Evolutionary conservation across 176 grass and related monocot species (phyloP).

Genomic region (Lolium multiflorum): DNA sequence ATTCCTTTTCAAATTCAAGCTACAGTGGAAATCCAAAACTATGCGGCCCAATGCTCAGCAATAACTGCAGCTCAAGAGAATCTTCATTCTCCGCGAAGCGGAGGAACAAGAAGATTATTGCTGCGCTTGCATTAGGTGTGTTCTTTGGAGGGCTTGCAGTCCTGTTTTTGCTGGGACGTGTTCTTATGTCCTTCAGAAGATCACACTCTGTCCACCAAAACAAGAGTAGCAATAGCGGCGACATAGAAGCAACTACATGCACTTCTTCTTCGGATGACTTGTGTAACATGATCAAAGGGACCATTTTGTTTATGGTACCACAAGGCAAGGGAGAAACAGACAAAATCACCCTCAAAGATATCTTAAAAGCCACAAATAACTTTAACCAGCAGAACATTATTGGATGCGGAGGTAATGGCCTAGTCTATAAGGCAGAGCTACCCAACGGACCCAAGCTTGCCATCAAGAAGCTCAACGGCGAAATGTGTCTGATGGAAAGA

Average conservation of each 20-base stretch:
- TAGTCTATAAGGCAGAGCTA: conserved; percentile 83
- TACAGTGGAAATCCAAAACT: conserved; percentile 70
- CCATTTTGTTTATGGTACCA: conserved; percentile 64
- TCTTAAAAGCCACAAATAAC: conserved; percentile 85
- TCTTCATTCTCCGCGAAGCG: conserved; percentile 16
- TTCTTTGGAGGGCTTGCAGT: conserved; percentile 61
- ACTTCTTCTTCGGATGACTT: conserved; percentile 54
- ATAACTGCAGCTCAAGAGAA: neutral
- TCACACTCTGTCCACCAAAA: conserved; percentile 39
- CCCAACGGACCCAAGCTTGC: conserved; percentile 68
- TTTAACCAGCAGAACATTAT: conserved; percentile 88
- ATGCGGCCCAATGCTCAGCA: conserved; percentile 56
- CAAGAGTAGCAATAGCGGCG: conserved; percentile 44
- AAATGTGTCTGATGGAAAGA: conserved; percentile 83
- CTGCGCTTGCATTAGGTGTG: conserved; percentile 63
- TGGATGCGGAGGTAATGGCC: conserved; percentile 84
- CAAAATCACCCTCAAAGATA: conserved; percentile 61
- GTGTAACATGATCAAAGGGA: conserved; percentile 50
- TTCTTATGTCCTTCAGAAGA: conserved; percentile 51
- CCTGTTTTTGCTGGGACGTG: conserved; percentile 60
- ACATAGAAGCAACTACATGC: conserved; percentile 56
- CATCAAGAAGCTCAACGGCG: conserved; percentile 84
- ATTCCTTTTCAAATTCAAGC: conserved; percentile 66
- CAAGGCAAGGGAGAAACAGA: conserved; percentile 57
- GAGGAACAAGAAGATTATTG: conserved; percentile 52